phyloP scores from a whole-genome alignment of 495 filamentous ascomycete species.

The Patellaria atrata region DNA sequence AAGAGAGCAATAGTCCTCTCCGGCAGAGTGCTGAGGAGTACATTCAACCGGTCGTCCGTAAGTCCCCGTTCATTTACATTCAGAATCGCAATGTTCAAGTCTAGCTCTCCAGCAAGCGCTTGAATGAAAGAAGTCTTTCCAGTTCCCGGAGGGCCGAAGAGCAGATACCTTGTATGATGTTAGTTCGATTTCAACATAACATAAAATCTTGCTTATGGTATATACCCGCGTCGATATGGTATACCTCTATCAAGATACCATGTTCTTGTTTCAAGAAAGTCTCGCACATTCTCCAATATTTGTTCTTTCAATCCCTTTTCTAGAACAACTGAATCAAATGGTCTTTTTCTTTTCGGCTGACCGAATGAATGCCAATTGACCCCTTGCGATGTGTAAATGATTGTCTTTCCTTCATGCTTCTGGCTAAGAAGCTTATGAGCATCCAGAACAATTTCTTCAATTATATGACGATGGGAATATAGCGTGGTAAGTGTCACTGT shows the following conservation, averaged over 20 bases:
- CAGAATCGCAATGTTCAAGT: constrained; percentile 88
- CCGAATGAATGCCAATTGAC: constrained; percentile 76
- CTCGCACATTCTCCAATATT: constrained; percentile 71
- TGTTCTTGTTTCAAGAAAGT: constrained; percentile 60
- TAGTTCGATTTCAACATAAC: too few species aligned
- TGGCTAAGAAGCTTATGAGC: constrained; percentile 62
- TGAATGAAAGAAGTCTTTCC: constrained; percentile 97
- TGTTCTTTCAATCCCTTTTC: constrained; percentile 73
- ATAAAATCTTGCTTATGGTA: too few species aligned
- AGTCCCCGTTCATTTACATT: constrained; percentile 87
- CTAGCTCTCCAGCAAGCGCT: constrained; percentile 77
- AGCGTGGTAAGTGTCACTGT: constrained; percentile 85
- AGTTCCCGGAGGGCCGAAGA: constrained; percentile 87
- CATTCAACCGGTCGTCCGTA: constrained; percentile 82
- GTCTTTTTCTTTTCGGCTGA: constrained; percentile 72
- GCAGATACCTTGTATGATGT: too few species aligned
- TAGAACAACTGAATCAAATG: constrained; percentile 75
- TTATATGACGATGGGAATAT: constrained; percentile 71
- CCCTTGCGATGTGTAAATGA: constrained; percentile 74
- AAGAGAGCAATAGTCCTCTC: constrained; percentile 72
- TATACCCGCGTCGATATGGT: constrained; percentile 80
- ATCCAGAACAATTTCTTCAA: constrained; percentile 72
- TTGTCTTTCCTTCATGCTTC: constrained; percentile 82
- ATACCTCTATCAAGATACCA: constrained; percentile 96
- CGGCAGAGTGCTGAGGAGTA: constrained; percentile 77